Conservation (phyloP, 164 flowering plant genomes). For the Piper betle region DNA sequence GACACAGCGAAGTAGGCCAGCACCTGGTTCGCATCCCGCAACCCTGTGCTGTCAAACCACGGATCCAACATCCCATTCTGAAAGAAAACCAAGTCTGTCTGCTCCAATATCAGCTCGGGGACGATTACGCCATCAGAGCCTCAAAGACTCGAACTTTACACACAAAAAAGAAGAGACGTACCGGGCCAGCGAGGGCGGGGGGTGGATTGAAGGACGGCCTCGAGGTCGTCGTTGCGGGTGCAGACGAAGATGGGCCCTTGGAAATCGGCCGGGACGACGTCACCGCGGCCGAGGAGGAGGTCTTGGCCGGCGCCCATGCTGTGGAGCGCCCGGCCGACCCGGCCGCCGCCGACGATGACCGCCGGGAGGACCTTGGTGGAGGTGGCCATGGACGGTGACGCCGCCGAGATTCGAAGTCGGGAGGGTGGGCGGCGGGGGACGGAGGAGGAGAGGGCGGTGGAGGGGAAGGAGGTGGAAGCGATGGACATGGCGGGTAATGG, state of each 20-base stretch:
- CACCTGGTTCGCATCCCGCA: conserved; percentile 74
- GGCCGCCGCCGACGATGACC: conserved; percentile 78
- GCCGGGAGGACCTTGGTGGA: conserved; percentile 44
- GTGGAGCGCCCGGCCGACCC: conserved; percentile 72
- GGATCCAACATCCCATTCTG: conserved; percentile 99
- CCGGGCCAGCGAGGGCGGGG: conserved; percentile 86
- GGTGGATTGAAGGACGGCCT: conserved; percentile 79
- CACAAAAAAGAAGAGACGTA: conserved; percentile 12
- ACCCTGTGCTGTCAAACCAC: conserved; percentile 82
- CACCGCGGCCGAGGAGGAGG: conserved; percentile 63
- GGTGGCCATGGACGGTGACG: conserved; percentile 15
- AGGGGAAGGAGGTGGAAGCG: not conserved
- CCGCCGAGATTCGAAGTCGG: conserved; percentile 6
- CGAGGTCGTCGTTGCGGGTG: conserved; percentile 93
- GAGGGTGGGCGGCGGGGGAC: not conserved
- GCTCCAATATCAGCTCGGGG: conserved; percentile 16
- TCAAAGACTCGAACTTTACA: not conserved
- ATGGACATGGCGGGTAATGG: not conserved
- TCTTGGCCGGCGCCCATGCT: conserved; percentile 70
- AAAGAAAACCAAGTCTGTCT: conserved; percentile 98
- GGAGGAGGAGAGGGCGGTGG: not conserved
- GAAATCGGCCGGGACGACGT: conserved; percentile 64
- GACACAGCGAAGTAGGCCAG: conserved; percentile 92
- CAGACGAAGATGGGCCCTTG: conserved; percentile 83
- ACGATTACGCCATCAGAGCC: not conserved